These are phyloP conservation scores for Pyrenophora graminea DNA, from an alignment of 2,329 filamentous ascomycete species.

Conservation along the genomic window DNA sequence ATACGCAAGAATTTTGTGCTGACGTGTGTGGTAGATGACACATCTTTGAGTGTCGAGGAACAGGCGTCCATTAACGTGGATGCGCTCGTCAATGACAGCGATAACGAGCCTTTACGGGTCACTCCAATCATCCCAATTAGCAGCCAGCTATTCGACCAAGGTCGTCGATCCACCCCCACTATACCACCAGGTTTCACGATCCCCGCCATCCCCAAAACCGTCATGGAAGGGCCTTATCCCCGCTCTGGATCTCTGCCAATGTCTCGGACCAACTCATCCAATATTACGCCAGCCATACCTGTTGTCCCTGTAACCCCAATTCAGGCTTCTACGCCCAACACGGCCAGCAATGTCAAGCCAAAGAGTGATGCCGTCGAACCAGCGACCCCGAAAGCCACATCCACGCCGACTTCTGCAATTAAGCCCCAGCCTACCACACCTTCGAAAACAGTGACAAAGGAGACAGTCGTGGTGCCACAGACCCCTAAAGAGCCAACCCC, in stretches of 20 bases:
- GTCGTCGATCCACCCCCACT: conserved; percentile 50
- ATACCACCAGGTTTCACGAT: conserved; percentile 52
- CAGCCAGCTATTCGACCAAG: conserved; percentile 39
- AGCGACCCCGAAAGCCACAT: conserved; percentile 1
- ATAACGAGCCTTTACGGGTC: conserved; percentile 40
- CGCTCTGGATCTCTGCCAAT: conserved; percentile 25
- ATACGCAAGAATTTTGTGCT: conserved; percentile 39
- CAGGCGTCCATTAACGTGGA: conserved; percentile 68
- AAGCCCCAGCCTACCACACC: conserved; percentile 27
- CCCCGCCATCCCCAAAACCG: conserved; percentile 31
- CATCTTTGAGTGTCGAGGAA: conserved; percentile 61
- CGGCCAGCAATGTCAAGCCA: conserved; percentile 31
- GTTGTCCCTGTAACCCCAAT: conserved; percentile 47
- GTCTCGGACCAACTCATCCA: conserved; percentile 40
- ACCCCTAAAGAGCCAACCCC: conserved; percentile 12
- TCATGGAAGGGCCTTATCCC: conserved; percentile 28
- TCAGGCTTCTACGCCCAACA: conserved; percentile 36
- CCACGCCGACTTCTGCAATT: conserved; percentile 3
- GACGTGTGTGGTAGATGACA: conserved; percentile 61
- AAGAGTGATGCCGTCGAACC: conserved; percentile 7
- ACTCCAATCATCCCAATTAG: conserved; percentile 23
- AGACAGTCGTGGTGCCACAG: conserved; percentile 16
- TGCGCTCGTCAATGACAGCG: conserved; percentile 66
- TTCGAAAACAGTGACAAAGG: conserved; percentile 19
- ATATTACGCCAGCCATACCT: conserved; percentile 45